Conservation (phyloP, 2,329 filamentous ascomycete species). For the Fusarium paranaense region DNA sequence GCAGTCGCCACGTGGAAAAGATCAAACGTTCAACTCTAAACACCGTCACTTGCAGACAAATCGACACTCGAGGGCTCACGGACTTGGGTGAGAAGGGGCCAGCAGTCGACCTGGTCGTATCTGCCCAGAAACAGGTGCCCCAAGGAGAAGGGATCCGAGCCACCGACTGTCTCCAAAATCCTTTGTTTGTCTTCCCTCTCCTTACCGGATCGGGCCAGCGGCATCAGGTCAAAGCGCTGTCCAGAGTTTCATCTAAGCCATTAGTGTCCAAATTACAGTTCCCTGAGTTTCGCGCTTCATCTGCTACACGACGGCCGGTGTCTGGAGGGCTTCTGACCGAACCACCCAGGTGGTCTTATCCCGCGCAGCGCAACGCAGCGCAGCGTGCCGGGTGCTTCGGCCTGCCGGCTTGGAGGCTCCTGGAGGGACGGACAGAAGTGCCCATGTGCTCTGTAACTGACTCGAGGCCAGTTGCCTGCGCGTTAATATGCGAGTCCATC, state of each 20-base stretch:
- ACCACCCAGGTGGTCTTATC: slow-evolving; percentile 6
- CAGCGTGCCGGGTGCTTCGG: slow-evolving; percentile 7
- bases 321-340: slow-evolving; percentile 12
- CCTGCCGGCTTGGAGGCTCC: neutral
- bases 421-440: neutral
- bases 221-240: slow-evolving; percentile 38
- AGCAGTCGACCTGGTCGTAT: slow-evolving; percentile 5
- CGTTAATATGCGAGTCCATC: neutral
- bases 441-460: slow-evolving; percentile 17
- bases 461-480: neutral
- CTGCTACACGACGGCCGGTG: neutral
- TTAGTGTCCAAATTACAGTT: slow-evolving; percentile 34
- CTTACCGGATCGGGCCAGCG: slow-evolving; percentile 16
- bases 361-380: neutral
- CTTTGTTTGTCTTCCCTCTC: slow-evolving; percentile 15
- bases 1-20: slow-evolving; percentile 25
- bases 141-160: slow-evolving; percentile 1
- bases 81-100: slow-evolving; percentile 4
- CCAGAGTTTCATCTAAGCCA: slow-evolving; percentile 39
- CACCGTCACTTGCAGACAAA: neutral
- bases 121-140: neutral
- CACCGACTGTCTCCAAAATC: slow-evolving; percentile 1
- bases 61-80: neutral
- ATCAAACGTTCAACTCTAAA: slow-evolving; percentile 7
- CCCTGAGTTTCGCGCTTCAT: slow-evolving; percentile 15